Evolutionary conservation across 1,284 basidiomycete genomes (phyloP).

Genomic region (Rhizoctonia solani): DNA sequence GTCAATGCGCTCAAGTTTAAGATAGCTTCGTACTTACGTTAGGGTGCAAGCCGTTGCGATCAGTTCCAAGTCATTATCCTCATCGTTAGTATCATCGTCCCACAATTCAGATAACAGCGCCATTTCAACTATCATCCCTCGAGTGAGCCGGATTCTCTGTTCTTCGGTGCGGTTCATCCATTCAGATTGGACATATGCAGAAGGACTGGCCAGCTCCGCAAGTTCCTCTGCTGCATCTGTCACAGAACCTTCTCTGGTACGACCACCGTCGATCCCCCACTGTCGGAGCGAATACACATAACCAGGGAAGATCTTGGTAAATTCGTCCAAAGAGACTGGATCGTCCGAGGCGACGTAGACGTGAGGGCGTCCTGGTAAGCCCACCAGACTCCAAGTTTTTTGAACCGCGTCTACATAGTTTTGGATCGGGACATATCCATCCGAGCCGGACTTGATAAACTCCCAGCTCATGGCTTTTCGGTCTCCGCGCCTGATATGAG

Average conservation of each 20-base stretch:
- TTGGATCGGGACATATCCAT: constrained; percentile 54
- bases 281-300: constrained; percentile 42
- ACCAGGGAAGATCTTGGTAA: constrained; percentile 49
- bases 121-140: constrained; percentile 68
- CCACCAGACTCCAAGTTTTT: constrained; percentile 47
- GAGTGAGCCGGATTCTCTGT: constrained; percentile 55
- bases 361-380: constrained; percentile 43
- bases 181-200: constrained; percentile 58
- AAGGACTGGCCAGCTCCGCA: constrained; percentile 54
- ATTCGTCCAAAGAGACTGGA: constrained; percentile 51
- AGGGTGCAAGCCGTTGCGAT: constrained; percentile 60
- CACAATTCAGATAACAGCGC: constrained; percentile 64
- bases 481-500: constrained; percentile 67
- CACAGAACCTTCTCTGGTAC: constrained; percentile 53
- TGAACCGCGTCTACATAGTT: constrained; percentile 54
- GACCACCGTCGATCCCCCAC: constrained; percentile 45
- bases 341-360: constrained; percentile 67
- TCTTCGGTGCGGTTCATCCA: constrained; percentile 52
- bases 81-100: constrained; percentile 44
- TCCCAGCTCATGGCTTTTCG: constrained; percentile 53
- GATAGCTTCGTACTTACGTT: constrained; percentile 50
- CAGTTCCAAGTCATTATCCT: constrained; percentile 52
- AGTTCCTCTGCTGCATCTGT: constrained; percentile 46
- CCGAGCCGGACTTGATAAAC: constrained; percentile 45
- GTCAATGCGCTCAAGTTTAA: not conserved